These are phyloP conservation scores for Mycena olivaceomarginata DNA, from an alignment of 768 basidiomycete genomes.

Conservation along the genomic window DNA sequence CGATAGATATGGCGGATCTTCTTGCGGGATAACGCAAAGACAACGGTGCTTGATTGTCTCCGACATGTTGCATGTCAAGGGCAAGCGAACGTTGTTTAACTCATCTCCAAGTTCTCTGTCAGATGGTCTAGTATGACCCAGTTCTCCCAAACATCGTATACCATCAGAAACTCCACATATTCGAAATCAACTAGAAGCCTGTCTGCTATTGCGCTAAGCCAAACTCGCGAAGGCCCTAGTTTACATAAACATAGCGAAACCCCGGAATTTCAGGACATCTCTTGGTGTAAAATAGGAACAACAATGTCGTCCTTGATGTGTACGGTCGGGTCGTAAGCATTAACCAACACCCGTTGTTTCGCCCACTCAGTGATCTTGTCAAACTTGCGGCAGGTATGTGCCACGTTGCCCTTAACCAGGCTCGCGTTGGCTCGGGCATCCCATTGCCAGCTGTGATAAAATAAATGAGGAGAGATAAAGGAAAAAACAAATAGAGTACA, in stretches of 20 bases:
- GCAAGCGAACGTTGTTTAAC: background rate
- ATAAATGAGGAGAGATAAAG: background rate
- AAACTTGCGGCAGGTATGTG: conserved; percentile 52
- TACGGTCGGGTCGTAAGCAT: conserved; percentile 22
- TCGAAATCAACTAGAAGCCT: background rate
- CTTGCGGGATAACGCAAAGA: background rate
- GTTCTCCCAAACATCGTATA: background rate
- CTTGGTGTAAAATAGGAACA: conserved; percentile 27
- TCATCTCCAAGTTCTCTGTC: background rate
- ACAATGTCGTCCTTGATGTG: conserved; percentile 38
- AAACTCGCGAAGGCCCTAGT: background rate
- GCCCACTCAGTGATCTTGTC: conserved; percentile 54
- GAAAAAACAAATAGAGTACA: background rate
- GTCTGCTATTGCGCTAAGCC: background rate
- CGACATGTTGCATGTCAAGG: background rate
- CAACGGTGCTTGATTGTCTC: background rate
- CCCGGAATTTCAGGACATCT: conserved; percentile 7
- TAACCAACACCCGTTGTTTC: conserved; percentile 27
- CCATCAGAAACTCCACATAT: background rate
- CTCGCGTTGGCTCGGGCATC: conserved; percentile 35
- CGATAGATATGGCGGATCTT: background rate
- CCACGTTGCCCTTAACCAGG: conserved; percentile 44
- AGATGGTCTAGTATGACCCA: background rate
- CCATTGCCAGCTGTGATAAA: conserved; percentile 2
- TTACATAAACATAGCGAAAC: background rate